Percentiles rank a stretch among this genome's conserved stretches.
Conservation (phyloP, 2,329 filamentous ascomycete genomes). For the Corynespora cassiicola region DNA sequence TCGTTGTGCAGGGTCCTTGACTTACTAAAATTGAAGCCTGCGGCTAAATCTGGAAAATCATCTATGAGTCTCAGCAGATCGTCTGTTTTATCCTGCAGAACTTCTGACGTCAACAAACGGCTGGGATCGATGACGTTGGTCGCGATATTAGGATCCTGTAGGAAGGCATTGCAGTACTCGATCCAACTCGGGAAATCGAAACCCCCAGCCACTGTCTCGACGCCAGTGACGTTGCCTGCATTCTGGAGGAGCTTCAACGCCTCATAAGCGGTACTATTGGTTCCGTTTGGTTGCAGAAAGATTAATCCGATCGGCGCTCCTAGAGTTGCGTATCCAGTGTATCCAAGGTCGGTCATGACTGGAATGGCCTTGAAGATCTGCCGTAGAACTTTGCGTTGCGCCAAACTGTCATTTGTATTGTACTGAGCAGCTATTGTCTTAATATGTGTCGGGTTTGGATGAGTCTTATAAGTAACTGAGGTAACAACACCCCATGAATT, state of each 20-base stretch:
- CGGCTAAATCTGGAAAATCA: slow-evolving; percentile 22
- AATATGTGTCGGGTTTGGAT: slow-evolving; percentile 33
- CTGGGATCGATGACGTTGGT: slow-evolving; percentile 39
- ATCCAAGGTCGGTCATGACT: slow-evolving; percentile 33
- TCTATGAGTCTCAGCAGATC: slow-evolving; percentile 32
- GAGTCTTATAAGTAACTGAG: slow-evolving; percentile 18
- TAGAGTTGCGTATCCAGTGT: slow-evolving; percentile 35
- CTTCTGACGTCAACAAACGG: slow-evolving; percentile 31
- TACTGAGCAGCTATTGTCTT: slow-evolving; percentile 32
- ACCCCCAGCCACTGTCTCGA: slow-evolving; percentile 16
- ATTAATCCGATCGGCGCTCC: slow-evolving; percentile 32
- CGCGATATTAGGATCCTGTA: slow-evolving; percentile 39
- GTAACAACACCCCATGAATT: slow-evolving; percentile 24
- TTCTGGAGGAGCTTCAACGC: slow-evolving; percentile 21
- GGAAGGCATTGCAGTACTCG: slow-evolving; percentile 30
- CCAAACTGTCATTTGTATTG: slow-evolving; percentile 26
- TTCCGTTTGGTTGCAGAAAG: slow-evolving; percentile 37
- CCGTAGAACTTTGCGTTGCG: slow-evolving; percentile 24
- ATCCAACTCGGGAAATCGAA: slow-evolving; percentile 35
- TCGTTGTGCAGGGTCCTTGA: background rate
- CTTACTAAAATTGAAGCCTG: slow-evolving; percentile 40
- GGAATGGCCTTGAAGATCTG: slow-evolving; percentile 25
- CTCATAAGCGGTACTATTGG: slow-evolving; percentile 26
- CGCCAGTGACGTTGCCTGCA: slow-evolving; percentile 22
- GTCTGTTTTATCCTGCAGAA: slow-evolving; percentile 25